phyloP scores from a whole-genome alignment of 345 rosid genomes.

The Euphorbia tirucalli region DNA sequence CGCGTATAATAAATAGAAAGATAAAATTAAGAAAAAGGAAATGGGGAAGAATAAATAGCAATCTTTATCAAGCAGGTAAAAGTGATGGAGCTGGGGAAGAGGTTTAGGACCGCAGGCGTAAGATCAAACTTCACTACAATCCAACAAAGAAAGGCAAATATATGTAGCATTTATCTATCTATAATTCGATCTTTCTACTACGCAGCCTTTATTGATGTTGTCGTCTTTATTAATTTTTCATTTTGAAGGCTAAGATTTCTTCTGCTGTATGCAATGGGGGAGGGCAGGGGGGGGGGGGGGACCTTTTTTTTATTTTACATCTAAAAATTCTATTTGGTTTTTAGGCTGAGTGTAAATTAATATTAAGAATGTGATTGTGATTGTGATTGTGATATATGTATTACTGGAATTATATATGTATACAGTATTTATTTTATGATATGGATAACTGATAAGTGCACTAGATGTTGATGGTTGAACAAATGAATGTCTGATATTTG shows the following conservation, averaged over 20 bases:
- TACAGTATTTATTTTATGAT: neutral
- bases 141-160: too few relatives aligned
- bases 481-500: neutral
- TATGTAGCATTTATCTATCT: too few relatives aligned
- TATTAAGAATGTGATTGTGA: neutral
- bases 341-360: neutral
- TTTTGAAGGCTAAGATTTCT: too few relatives aligned
- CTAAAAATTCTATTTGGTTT: neutral
- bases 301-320: neutral
- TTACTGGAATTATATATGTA: neutral
- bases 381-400: constrained; percentile 12
- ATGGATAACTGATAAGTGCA: constrained; percentile 13
- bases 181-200: too few relatives aligned
- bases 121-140: neutral
- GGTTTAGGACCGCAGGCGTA: constrained; percentile 20
- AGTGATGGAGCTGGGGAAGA: constrained; percentile 25
- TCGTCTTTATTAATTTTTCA: neutral
- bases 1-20: neutral
- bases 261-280: too few relatives aligned
- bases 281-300: too few relatives aligned
- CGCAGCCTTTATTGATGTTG: neutral
- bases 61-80: constrained; percentile 11
- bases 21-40: neutral
- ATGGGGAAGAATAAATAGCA: neutral
- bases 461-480: constrained; percentile 7